phyloP scores from a whole-genome alignment of 2,329 filamentous ascomycete genomes.

The Lasiodiplodia sp. region DNA sequence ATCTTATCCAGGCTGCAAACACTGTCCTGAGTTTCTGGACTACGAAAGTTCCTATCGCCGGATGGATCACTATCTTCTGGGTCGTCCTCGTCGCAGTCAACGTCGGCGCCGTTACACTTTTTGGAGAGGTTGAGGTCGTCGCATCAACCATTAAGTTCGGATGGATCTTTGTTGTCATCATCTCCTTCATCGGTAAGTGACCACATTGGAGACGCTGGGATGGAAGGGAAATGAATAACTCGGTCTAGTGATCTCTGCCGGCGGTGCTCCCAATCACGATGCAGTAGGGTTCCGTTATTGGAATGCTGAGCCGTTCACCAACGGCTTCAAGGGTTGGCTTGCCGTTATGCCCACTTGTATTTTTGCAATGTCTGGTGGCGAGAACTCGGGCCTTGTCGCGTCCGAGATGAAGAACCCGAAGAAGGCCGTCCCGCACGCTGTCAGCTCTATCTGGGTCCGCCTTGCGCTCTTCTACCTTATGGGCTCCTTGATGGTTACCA shows the following conservation, averaged over 20 bases:
- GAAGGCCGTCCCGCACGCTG: conserved; percentile 53
- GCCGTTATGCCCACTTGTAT: conserved; percentile 48
- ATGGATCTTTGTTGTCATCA: conserved; percentile 58
- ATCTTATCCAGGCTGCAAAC: conserved; percentile 43
- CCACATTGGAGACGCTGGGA: neutral
- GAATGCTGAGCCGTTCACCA: conserved; percentile 51
- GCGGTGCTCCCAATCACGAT: conserved; percentile 48
- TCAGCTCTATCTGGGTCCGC: conserved; percentile 56
- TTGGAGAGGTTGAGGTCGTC: conserved; percentile 56
- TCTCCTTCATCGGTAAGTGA: conserved; percentile 46
- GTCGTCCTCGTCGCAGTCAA: conserved; percentile 51
- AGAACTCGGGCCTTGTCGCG: conserved; percentile 54
- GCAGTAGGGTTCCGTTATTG: conserved; percentile 56
- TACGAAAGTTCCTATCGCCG: conserved; percentile 50
- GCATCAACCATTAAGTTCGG: conserved; percentile 55
- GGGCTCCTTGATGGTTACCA: conserved; percentile 54
- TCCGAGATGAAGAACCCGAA: conserved; percentile 54
- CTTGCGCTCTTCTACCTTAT: conserved; percentile 56
- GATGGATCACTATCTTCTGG: conserved; percentile 55
- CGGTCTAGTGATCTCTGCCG: conserved; percentile 50
- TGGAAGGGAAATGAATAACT: neutral
- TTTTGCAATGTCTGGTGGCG: conserved; percentile 52
- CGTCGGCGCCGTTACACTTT: conserved; percentile 52
- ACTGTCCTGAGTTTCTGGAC: conserved; percentile 57
- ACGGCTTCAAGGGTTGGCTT: conserved; percentile 53